A percentile compares a stretch with the other conserved stretches of the same genome.
Conservation (phyloP, 2,329 filamentous ascomycete genomes). For the Hypoxylon sp. region DNA sequence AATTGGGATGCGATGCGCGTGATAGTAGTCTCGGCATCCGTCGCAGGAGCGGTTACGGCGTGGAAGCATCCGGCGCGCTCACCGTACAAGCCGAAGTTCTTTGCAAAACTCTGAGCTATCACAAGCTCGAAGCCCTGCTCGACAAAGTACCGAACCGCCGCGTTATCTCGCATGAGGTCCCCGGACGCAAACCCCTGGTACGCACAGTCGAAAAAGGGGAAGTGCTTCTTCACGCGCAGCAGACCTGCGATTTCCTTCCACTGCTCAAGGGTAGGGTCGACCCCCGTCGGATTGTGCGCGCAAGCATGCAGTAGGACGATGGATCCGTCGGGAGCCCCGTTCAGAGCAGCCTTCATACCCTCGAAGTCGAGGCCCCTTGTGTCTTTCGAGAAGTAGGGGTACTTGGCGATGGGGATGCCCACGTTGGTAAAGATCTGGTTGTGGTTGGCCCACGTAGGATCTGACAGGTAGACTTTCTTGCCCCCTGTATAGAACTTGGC, state of each 20-base stretch:
- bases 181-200: slow-evolving; percentile 99
- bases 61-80: slow-evolving; percentile 97
- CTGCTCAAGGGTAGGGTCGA: slow-evolving; percentile 92
- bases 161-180: slow-evolving; percentile 82
- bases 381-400: slow-evolving; percentile 91
- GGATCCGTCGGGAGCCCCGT: slow-evolving; percentile 76
- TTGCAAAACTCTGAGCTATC: slow-evolving; percentile 93
- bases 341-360: slow-evolving; percentile 79
- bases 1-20: slow-evolving; percentile 83
- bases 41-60: slow-evolving; percentile 77
- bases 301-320: slow-evolving; percentile 94
- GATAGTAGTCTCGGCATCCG: slow-evolving; percentile 69
- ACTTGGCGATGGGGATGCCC: slow-evolving; percentile 76
- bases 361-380: slow-evolving; percentile 93
- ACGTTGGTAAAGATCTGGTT: slow-evolving; percentile 98
- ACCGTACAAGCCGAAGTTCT: slow-evolving; percentile 97
- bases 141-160: slow-evolving; percentile 93
- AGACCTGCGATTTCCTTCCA: slow-evolving; percentile 89
- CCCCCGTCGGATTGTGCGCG: slow-evolving; percentile 97
- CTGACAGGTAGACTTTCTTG: slow-evolving; percentile 86
- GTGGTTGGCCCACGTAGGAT: slow-evolving; percentile 98
- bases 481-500: slow-evolving; percentile 83
- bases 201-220: slow-evolving; percentile 97
- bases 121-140: slow-evolving; percentile 89
- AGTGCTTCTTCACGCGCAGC: slow-evolving; percentile 80